Evolutionary conservation across 768 basidiomycete genomes (phyloP).

Genomic region (Crassisporium funariophilum): DNA sequence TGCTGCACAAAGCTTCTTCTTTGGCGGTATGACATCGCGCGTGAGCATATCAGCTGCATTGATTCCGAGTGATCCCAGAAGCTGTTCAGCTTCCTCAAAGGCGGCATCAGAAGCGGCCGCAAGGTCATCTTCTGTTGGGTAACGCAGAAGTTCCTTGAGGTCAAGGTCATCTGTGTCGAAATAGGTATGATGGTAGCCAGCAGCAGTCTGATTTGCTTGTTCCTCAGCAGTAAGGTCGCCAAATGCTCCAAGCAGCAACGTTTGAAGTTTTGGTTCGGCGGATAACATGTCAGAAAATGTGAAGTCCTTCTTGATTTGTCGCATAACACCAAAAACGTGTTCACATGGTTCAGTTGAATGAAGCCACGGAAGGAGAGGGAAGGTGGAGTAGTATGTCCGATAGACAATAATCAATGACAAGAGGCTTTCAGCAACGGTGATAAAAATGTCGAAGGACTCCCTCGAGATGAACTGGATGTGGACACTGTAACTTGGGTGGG

Average conservation of each 20-base stretch:
- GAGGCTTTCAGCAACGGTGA: conserved; percentile 21
- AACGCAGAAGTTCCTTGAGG: conserved; percentile 6
- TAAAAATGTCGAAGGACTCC: conserved; percentile 22
- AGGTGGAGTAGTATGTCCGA: conserved; percentile 10
- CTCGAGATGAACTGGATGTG: conserved; percentile 24
- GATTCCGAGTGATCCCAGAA: conserved; percentile 14
- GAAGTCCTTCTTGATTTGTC: conserved; percentile 24
- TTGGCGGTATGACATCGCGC: conserved; percentile 4
- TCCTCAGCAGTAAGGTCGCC: conserved; percentile 2
- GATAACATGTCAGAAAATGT: conserved; percentile 20
- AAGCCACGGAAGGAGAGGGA: conserved; percentile 33
- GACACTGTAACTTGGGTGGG: conserved; percentile 17
- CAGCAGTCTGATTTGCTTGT: conserved; percentile 14
- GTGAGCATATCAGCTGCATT: conserved; percentile 11
- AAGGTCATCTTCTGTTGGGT: conserved; percentile 19
- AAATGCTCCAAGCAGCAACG: conserved; percentile 16
- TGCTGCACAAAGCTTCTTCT: background rate
- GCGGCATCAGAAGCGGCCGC: conserved; percentile 9
- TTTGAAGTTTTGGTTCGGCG: conserved; percentile 21
- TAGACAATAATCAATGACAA: conserved; percentile 22
- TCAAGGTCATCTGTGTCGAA: conserved; percentile 18
- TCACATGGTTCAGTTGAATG: conserved; percentile 31
- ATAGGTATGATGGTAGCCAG: conserved; percentile 25
- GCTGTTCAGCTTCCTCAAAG: conserved; percentile 15
- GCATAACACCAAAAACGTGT: conserved; percentile 30